phyloP scores from a whole-genome alignment of 2,329 filamentous ascomycete genomes.

The Ceratocystis smalleyi region DNA sequence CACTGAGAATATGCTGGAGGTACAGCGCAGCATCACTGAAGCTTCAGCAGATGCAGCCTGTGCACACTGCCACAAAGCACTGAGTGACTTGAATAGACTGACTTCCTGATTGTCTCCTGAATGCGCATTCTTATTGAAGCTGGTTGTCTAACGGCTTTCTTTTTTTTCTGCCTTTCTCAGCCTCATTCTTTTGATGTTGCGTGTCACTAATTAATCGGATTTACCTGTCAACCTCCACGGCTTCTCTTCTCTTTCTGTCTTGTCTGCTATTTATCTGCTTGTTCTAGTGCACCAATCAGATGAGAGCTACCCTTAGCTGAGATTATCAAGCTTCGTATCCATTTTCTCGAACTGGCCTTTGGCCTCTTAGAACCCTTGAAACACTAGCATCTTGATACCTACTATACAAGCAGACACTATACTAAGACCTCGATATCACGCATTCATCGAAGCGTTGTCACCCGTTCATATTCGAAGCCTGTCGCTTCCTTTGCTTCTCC shows the following conservation, averaged over 20 bases:
- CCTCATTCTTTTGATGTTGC: background rate
- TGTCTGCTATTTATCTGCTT: background rate
- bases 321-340: slow-evolving; percentile 1
- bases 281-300: background rate
- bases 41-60: background rate
- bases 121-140: background rate
- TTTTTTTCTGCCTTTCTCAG: background rate
- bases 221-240: background rate
- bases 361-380: background rate
- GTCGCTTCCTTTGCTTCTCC: background rate
- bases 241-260: background rate
- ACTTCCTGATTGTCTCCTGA: slow-evolving; percentile 1
- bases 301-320: background rate
- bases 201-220: background rate
- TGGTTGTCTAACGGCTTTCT: background rate
- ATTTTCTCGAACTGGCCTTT: background rate
- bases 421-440: background rate
- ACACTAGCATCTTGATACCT: background rate
- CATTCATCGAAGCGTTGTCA: background rate
- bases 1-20: background rate
- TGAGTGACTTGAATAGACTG: background rate
- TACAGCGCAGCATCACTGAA: background rate
- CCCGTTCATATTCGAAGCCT: no score
- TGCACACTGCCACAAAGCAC: background rate
- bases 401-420: background rate